Conservation (phyloP, 1,284 basidiomycete genomes). For the Pholiota adiposa region DNA sequence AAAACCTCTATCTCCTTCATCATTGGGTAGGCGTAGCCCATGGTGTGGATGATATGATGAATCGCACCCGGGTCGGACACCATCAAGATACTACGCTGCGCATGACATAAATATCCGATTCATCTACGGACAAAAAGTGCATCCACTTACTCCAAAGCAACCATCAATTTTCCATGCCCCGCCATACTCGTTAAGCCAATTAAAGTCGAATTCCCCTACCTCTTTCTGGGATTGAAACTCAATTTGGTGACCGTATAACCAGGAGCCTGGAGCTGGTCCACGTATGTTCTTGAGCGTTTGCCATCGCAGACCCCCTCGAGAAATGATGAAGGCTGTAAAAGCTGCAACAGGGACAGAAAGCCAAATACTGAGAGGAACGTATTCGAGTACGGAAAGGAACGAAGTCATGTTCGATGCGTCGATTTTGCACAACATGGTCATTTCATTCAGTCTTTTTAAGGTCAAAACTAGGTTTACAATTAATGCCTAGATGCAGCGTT, state of each 20-base stretch:
- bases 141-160: slow-evolving; percentile 9
- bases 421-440: too few relatives aligned
- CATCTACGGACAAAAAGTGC: background rate
- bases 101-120: background rate
- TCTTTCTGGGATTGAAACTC: slow-evolving; percentile 10
- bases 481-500: too few relatives aligned
- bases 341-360: background rate
- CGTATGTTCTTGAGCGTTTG: slow-evolving; percentile 14
- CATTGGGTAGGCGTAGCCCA: slow-evolving; percentile 12
- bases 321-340: slow-evolving; percentile 1
- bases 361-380: background rate
- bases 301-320: slow-evolving; percentile 7
- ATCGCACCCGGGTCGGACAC: slow-evolving; percentile 10
- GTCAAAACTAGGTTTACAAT: too few relatives aligned
- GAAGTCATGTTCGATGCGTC: background rate
- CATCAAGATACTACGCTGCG: slow-evolving; percentile 12
- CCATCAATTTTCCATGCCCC: slow-evolving; percentile 15
- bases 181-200: slow-evolving; percentile 10
- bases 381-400: background rate
- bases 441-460: too few relatives aligned
- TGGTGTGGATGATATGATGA: slow-evolving; percentile 11
- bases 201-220: slow-evolving; percentile 12
- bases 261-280: slow-evolving; percentile 5
- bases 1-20: slow-evolving; percentile 3
- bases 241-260: slow-evolving; percentile 12